Percentiles rank a stretch among this genome's conserved stretches.
Conservation (phyloP, 129 eudicot species). For the Flaveria trinervia region DNA sequence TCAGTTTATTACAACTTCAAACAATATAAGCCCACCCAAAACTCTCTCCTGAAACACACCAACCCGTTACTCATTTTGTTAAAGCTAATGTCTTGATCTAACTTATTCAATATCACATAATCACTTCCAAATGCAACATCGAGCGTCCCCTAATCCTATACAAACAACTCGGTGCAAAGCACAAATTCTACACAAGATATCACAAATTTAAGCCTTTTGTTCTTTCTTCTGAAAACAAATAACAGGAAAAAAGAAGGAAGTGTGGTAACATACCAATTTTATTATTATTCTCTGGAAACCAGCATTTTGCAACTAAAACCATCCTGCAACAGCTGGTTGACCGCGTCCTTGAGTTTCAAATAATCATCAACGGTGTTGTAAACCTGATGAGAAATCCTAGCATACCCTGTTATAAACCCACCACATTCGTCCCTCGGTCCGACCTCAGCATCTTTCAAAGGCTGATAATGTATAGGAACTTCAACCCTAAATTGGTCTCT, state of each 20-base stretch:
- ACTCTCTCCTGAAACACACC: not conserved
- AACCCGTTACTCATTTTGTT: not conserved
- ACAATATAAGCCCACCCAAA: not conserved
- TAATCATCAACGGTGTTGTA: conserved; percentile 79
- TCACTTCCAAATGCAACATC: not conserved
- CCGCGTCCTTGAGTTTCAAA: conserved; percentile 68
- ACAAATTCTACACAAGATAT: conserved; percentile 34
- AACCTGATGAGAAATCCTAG: conserved; percentile 92
- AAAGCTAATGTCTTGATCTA: not conserved
- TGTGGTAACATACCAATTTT: conserved; percentile 33
- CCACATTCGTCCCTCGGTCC: conserved; percentile 36
- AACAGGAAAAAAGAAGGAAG: conserved; percentile 9
- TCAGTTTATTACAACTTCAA: not conserved
- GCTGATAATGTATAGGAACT: conserved; percentile 78
- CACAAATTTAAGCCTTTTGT: conserved; percentile 30
- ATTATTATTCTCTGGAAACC: conserved; percentile 24
- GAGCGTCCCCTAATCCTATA: not conserved
- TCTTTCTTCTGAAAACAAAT: conserved; percentile 19
- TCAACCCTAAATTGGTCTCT: conserved; percentile 66
- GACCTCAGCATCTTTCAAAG: conserved; percentile 47
- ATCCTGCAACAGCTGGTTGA: conserved; percentile 55
- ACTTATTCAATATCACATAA: not conserved
- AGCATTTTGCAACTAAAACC: conserved; percentile 57
- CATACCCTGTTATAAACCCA: conserved; percentile 63
- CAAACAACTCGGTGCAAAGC: conserved; percentile 33